Evolutionary conservation across 352 stramenopile genomes (phyloP).

Genomic region (Thalassiosira exigua): DNA sequence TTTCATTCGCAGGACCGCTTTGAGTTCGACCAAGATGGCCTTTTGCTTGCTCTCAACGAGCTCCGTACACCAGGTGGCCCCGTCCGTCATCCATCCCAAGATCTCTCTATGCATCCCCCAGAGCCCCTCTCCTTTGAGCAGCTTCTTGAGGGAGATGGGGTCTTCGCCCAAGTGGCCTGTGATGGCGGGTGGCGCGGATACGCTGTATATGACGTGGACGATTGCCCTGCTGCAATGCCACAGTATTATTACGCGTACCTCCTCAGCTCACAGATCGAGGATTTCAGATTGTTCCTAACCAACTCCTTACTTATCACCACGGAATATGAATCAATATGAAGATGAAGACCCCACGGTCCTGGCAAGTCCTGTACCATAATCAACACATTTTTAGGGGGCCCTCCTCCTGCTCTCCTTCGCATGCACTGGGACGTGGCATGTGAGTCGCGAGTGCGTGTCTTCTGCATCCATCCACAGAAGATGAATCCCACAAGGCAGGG

Average conservation of each 20-base stretch:
- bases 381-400: too few relatives aligned
- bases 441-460: too few relatives aligned
- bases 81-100: neutral
- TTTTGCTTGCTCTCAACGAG: neutral
- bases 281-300: too few relatives aligned
- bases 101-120: neutral
- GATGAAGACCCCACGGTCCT: too few relatives aligned
- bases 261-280: too few relatives aligned
- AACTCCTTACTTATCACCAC: too few relatives aligned
- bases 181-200: constrained; percentile 3
- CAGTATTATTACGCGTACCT: constrained; percentile 5
- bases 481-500: too few relatives aligned
- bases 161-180: neutral
- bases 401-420: too few relatives aligned
- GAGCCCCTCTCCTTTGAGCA: neutral
- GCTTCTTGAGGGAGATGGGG: neutral
- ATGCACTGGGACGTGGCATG: too few relatives aligned
- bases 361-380: too few relatives aligned
- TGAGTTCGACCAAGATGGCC: neutral
- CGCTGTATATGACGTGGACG: constrained; percentile 20
- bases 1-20: neutral
- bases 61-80: neutral
- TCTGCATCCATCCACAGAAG: too few relatives aligned
- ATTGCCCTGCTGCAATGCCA: constrained; percentile 17
- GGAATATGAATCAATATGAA: too few relatives aligned